Conservation (phyloP, 371 early-diverging fungal species). For the Saksenaea oblongispora region DNA sequence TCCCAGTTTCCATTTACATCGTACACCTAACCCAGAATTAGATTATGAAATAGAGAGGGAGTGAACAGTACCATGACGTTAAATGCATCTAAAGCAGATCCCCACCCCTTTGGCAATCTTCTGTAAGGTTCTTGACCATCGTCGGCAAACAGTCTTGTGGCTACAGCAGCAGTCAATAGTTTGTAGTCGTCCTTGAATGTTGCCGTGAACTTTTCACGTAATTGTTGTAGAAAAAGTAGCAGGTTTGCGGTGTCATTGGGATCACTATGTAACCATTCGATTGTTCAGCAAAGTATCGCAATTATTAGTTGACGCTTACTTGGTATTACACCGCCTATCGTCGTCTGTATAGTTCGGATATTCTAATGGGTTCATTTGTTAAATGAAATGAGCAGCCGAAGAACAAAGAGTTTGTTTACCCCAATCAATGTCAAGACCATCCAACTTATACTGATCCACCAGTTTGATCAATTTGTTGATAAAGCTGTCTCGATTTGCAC, state of each 20-base stretch:
- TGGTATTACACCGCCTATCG: slow-evolving; percentile 40
- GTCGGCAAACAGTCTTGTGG: slow-evolving; percentile 26
- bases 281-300: not conserved
- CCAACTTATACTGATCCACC: slow-evolving; percentile 49
- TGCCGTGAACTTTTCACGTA: slow-evolving; percentile 16
- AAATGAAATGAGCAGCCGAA: not conserved
- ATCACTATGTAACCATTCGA: slow-evolving; percentile 13
- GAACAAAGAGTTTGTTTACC: slow-evolving; percentile 23
- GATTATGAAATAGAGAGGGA: slow-evolving; percentile 36
- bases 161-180: slow-evolving; percentile 23
- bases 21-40: slow-evolving; percentile 29
- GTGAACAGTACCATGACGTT: slow-evolving; percentile 29
- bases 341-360: slow-evolving; percentile 38
- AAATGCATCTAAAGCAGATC: slow-evolving; percentile 18
- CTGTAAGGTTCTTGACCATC: slow-evolving; percentile 18
- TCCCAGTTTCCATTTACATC: slow-evolving; percentile 41
- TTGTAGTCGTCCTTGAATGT: slow-evolving; percentile 34
- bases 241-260: slow-evolving; percentile 59
- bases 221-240: slow-evolving; percentile 19
- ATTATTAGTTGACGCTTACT: not conserved
- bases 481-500: slow-evolving; percentile 16
- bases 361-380: slow-evolving; percentile 19
- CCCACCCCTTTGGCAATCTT: slow-evolving; percentile 15
- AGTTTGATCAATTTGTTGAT: slow-evolving; percentile 26
- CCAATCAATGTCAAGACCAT: slow-evolving; percentile 65